Evolutionary conservation across 768 basidiomycete species (phyloP), one percentile per base, ranked within the genome.

Genomic region (Rhodotorula taiwanensis): DNA sequence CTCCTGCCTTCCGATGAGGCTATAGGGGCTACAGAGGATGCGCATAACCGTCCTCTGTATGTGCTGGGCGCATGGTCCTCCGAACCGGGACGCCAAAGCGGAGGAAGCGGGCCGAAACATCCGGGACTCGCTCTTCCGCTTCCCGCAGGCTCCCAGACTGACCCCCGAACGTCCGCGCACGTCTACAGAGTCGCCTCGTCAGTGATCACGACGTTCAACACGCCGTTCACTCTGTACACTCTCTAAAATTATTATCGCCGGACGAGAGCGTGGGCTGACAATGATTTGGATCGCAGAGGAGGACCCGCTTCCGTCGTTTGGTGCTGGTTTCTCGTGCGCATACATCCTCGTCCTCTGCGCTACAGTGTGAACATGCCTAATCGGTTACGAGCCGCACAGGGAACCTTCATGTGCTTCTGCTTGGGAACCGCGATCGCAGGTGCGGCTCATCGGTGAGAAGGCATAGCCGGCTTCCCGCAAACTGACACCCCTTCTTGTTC

Each of bases 141-240:
- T n/a, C n/a, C n/a, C n/a, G n/a, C n/a, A n/a, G n/a, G n/a, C n/a
- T n/a, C n/a, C n/a, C n/a, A n/a, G n/a, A n/a, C n/a, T n/a, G n/a
- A n/a, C n/a, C n/a, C n/a, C n/a, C n/a, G n/a, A n/a, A n/a, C n/a
- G n/a, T n/a, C n/a, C n/a, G n/a, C n/a, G n/a, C n/a, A 60, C 42
- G 66, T 61, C 45, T 60, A 59, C 41, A 68, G 73, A 48, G 73
- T 74, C 49, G 62, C 66, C 27, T 71, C 71, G n/a, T 71, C 66
- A 6, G 75, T 79, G 51, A 75, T 77, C 21, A 76, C 76, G 5
- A 79, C 78, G 1, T 76, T 78, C 71, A 76, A 77, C 59, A 78
- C 78, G 2, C 78, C 78, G 2, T 63, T 79, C 47, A 50, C 74
- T 5, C 67, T 72, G 28, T n/a, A n/a, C n/a, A n/a, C n/a, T n/a